These are phyloP conservation scores for Fusarium papillatum DNA, from an alignment of 2,329 filamentous ascomycete species.

Conservation along the genomic window DNA sequence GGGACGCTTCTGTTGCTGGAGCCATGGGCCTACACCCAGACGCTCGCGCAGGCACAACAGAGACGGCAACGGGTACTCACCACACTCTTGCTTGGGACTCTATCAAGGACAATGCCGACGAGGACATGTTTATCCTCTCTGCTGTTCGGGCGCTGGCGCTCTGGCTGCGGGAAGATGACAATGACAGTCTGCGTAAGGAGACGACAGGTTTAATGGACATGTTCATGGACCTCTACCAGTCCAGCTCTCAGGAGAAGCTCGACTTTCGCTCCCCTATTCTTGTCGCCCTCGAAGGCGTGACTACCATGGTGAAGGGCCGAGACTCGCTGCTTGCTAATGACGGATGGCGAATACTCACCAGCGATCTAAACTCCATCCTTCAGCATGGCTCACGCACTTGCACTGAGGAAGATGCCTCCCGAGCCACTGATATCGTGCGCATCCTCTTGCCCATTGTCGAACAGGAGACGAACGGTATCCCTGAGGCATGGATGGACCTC, in stretches of 20 bases:
- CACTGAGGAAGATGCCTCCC: constrained; percentile 50
- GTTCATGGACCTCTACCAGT: constrained; percentile 72
- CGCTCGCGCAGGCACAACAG: constrained; percentile 59
- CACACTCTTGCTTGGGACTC: constrained; percentile 72
- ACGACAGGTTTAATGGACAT: constrained; percentile 73
- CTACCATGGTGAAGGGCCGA: constrained; percentile 61
- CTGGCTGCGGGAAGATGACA: constrained; percentile 80
- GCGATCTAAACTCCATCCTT: constrained; percentile 63
- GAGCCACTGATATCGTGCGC: constrained; percentile 69
- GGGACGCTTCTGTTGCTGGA: constrained; percentile 75
- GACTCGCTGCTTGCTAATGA: constrained; percentile 62
- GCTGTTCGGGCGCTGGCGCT: constrained; percentile 70
- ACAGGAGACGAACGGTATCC: constrained; percentile 55
- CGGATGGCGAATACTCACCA: constrained; percentile 67
- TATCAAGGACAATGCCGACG: constrained; percentile 58
- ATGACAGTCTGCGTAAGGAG: constrained; percentile 68
- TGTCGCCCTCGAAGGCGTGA: constrained; percentile 70
- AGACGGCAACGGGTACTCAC: constrained; percentile 59
- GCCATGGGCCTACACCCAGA: constrained; percentile 72
- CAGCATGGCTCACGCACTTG: constrained; percentile 43
- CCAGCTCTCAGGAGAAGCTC: constrained; percentile 49
- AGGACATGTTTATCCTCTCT: constrained; percentile 72
- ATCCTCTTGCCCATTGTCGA: constrained; percentile 67
- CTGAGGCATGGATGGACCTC: constrained; percentile 70
- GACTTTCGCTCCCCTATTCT: constrained; percentile 71